A percentile compares a stretch with the other conserved stretches of the same genome.
These are phyloP conservation scores for Dictyostelium brefeldianum DNA, from an alignment of 78 protist species.

Conservation along the genomic window DNA sequence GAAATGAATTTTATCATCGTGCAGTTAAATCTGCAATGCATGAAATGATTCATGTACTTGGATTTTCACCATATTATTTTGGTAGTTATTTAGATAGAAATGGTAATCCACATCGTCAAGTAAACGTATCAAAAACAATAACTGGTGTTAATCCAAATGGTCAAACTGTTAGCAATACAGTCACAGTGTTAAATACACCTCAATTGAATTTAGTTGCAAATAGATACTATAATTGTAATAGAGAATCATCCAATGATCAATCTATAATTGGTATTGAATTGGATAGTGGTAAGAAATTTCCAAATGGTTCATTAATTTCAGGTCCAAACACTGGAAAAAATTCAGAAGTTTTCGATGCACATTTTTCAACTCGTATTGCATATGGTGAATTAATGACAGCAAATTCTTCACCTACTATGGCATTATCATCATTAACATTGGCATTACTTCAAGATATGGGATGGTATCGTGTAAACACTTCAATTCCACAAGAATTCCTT, in stretches of 20 bases:
- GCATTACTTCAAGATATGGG: slow-evolving; percentile 50
- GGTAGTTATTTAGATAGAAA: not conserved
- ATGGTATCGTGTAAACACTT: slow-evolving; percentile 22
- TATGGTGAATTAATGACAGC: slow-evolving; percentile 36
- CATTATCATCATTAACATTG: not conserved
- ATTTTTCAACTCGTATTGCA: not conserved
- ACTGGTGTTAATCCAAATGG: not conserved
- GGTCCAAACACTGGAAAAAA: not conserved
- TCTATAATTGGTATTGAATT: slow-evolving; percentile 4
- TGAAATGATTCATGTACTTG: slow-evolving; percentile 30
- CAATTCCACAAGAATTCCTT: not conserved
- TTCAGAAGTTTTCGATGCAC: not conserved
- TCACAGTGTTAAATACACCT: not conserved
- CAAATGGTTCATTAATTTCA: not conserved
- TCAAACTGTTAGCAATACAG: not conserved
- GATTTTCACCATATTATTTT: slow-evolving; percentile 13
- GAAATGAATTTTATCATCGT: not conserved
- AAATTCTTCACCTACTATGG: not conserved
- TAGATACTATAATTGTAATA: not conserved
- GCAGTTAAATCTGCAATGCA: slow-evolving; percentile 4
- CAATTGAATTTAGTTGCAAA: not conserved
- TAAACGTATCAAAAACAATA: not conserved
- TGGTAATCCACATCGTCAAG: not conserved
- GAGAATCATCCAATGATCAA: too few relatives aligned
- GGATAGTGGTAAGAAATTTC: not conserved